A percentile compares a stretch with the other conserved stretches of the same genome.
phyloP scores from a whole-genome alignment of 345 rosid genomes.

The Balakata baccata region DNA sequence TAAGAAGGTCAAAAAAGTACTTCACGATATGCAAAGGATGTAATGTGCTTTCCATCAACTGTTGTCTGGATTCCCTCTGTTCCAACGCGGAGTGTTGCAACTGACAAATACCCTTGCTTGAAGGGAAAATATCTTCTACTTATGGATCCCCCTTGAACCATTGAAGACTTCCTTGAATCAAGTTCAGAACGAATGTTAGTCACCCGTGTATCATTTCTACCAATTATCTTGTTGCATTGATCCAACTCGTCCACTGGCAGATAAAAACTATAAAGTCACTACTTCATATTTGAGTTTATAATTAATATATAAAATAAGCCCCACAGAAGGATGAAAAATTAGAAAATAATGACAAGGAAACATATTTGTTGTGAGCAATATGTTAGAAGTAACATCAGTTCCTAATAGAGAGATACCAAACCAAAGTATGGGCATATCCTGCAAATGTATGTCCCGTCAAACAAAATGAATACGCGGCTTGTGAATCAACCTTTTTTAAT shows the following conservation, averaged over 20 bases:
- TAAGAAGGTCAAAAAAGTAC: slow-evolving; percentile 40
- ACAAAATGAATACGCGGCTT: neutral
- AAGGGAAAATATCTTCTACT: slow-evolving; percentile 76
- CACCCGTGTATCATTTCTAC: slow-evolving; percentile 48
- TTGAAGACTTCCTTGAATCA: slow-evolving; percentile 9
- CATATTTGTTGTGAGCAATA: neutral
- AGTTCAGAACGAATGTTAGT: slow-evolving; percentile 14
- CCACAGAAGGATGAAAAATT: neutral
- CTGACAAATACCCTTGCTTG: slow-evolving; percentile 73
- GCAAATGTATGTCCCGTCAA: neutral
- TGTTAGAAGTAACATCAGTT: neutral
- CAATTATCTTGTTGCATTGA: slow-evolving; percentile 80
- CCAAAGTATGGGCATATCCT: neutral
- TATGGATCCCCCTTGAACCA: slow-evolving; percentile 16
- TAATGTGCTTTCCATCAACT: slow-evolving; percentile 91
- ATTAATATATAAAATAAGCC: neutral
- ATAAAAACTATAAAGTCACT: neutral
- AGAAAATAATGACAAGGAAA: neutral
- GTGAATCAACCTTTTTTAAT: slow-evolving; percentile 57
- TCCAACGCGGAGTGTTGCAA: slow-evolving; percentile 91
- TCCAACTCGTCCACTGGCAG: slow-evolving; percentile 78
- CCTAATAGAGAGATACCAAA: neutral
- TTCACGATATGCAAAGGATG: slow-evolving; percentile 92
- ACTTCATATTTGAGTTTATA: neutral
- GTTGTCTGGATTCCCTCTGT: slow-evolving; percentile 91